Conservation (phyloP, 345 rosid genomes). For the Heritiera fomes region DNA sequence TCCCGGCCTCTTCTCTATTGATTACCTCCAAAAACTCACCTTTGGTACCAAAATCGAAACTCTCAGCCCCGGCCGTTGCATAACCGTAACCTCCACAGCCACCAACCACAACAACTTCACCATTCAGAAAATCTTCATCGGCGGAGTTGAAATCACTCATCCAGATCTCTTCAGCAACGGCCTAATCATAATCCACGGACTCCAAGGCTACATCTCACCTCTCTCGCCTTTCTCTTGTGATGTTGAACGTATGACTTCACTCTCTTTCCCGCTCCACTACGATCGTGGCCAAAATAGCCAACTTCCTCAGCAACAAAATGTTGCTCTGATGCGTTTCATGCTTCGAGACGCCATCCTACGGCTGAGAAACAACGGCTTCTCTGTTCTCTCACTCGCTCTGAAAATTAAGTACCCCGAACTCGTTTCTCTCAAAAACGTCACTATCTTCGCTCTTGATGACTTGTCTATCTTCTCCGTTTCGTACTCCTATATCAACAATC, state of each 20-base stretch:
- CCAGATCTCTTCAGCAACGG: constrained; percentile 73
- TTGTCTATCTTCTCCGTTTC: constrained; percentile 59
- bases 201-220: constrained; percentile 60
- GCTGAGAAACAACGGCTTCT: constrained; percentile 61
- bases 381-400: constrained; percentile 55
- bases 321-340: constrained; percentile 60
- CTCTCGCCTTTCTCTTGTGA: constrained; percentile 68
- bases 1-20: constrained; percentile 58
- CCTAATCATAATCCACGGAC: constrained; percentile 54
- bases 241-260: constrained; percentile 49
- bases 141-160: constrained; percentile 59
- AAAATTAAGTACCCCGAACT: constrained; percentile 57
- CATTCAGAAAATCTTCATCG: constrained; percentile 44
- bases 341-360: constrained; percentile 58
- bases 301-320: constrained; percentile 10
- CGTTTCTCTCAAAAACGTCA: constrained; percentile 45
- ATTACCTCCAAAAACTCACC: constrained; percentile 54
- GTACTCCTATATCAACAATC: constrained; percentile 39
- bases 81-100: constrained; percentile 47
- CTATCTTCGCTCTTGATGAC: constrained; percentile 60
- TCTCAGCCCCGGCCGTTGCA: constrained; percentile 59
- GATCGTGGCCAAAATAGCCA: constrained; percentile 16
- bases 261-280: constrained; percentile 38
- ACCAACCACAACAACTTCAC: constrained; percentile 28
- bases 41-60: constrained; percentile 65